Conservation (phyloP, 1,284 basidiomycete species). For the Melanopsichium pennsylvanicum region DNA sequence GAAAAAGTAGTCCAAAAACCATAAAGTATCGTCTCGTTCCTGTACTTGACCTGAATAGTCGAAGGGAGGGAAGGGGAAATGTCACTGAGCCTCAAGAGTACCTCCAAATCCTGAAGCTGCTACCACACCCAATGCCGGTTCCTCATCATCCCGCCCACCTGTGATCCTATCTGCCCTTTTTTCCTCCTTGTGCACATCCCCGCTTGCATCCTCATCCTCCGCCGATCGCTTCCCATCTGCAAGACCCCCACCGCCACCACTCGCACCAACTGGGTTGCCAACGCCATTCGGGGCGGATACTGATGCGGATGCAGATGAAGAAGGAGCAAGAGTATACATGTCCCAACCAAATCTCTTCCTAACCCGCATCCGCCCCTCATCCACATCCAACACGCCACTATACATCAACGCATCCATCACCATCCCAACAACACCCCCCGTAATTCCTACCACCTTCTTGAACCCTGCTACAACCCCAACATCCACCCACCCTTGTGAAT, state of each 20-base stretch:
- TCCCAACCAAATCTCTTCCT: conserved; percentile 52
- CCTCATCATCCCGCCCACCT: conserved; percentile 4
- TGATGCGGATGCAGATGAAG: too few species aligned
- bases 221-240: too few species aligned
- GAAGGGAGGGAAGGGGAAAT: too few species aligned
- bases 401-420: conserved; percentile 43
- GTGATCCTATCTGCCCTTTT: neutral
- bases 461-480: conserved; percentile 50
- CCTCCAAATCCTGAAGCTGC: conserved; percentile 30
- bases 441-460: conserved; percentile 48
- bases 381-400: conserved; percentile 49
- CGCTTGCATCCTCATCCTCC: neutral
- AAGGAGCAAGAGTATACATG: conserved; percentile 19
- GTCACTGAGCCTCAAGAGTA: conserved; percentile 2
- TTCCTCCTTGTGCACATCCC: neutral
- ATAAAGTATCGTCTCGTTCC: too few species aligned
- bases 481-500: conserved; percentile 54
- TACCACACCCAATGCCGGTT: conserved; percentile 24
- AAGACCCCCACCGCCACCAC: too few species aligned
- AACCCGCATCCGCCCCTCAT: conserved; percentile 27
- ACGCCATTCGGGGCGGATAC: too few species aligned
- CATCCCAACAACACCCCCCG: conserved; percentile 11
- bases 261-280: too few species aligned
- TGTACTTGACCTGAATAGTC: too few species aligned
- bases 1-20: too few species aligned